Base-by-base conservation (phyloP, 1,139 yeast genomes). In the Debaryomyces robertsiae region DNA sequence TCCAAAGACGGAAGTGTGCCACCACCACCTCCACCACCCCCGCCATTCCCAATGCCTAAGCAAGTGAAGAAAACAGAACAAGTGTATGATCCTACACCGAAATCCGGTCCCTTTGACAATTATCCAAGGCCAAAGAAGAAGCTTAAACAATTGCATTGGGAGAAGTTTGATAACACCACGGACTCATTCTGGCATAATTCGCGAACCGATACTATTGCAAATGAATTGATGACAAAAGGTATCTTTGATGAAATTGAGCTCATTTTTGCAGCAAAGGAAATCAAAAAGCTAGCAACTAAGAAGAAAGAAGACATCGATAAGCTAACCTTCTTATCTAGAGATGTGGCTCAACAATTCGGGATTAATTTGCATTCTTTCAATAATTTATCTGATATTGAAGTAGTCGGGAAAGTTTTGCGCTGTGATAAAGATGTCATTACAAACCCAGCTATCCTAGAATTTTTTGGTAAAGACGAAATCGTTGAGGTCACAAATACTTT, bases 61-160 rank as follows among this genome's bases (percentile, higher is more conserved):
- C 54, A 47, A 32, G 52, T 41, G 18, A 33, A 27, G 29, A 33
- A 25, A 23, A 13, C 9, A 2, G 10, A 6, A 11, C 47, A 48
- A 13, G 50, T 57, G 30, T 53, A 56, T 4, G 50, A 57, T 6
- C 57, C 64, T 5, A 56, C 66, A 4, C 54, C 62, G 24, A 18
- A 42, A 9, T 6, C 43, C 3, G 39, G 37, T 13, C 71, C 81
- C 38, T 79, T 79, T 52, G 87, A 80, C 39, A 69, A 69, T 40
- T 76, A 77, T 50, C 91, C 91, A 35, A 74, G 91, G 53, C 91
- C 95, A 17, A 83, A 83, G 67, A 81, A 77, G 65, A 84, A 82
- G 70, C 69, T 85, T 62, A 85, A 85, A 57, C 95, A 85, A 59
- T 68, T 85, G 49, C 95, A 86, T 55, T 86, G 94, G 94, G 94